These are phyloP conservation scores for Lepidium didymum DNA, from an alignment of 345 rosid species.

Conservation along the genomic window DNA sequence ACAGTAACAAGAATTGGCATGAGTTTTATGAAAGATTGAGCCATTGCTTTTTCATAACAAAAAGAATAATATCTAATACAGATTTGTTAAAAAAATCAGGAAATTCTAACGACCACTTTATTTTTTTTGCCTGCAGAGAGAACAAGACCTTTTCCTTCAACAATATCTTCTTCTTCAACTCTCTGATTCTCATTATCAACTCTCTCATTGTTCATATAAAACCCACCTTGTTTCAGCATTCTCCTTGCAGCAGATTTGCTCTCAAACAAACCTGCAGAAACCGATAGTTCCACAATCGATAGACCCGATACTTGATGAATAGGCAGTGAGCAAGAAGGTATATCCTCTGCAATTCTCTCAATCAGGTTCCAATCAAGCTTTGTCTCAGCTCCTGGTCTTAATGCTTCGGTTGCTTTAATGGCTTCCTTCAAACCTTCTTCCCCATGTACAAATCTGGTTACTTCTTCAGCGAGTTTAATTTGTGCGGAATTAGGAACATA, in stretches of 20 bases:
- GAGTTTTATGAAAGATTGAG: no score
- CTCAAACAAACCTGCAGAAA: constrained; percentile 77
- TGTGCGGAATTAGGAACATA: constrained; percentile 70
- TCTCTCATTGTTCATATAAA: constrained; percentile 89
- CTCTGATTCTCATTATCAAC: constrained; percentile 64
- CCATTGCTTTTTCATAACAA: not conserved
- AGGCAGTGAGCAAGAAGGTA: constrained; percentile 70
- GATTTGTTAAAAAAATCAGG: constrained; percentile 28
- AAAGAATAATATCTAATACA: not conserved
- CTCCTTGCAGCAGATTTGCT: constrained; percentile 83
- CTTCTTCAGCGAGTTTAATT: constrained; percentile 81
- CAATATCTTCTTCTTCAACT: constrained; percentile 65
- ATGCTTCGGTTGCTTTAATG: constrained; percentile 78
- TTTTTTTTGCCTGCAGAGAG: constrained; percentile 95
- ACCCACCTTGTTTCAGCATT: constrained; percentile 84
- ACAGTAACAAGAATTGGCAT: no score
- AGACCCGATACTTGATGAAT: constrained; percentile 47
- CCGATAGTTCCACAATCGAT: constrained; percentile 61
- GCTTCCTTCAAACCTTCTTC: constrained; percentile 89
- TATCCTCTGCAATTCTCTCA: constrained; percentile 79
- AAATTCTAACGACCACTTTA: constrained; percentile 76
- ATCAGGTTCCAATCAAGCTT: constrained; percentile 83
- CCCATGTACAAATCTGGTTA: constrained; percentile 86
- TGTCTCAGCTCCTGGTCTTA: constrained; percentile 89
- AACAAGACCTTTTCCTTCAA: constrained; percentile 84